Evolutionary conservation across 2,329 filamentous ascomycete genomes (phyloP), one percentile per base, ranked within the genome.

Genomic region (Paecilomyces dactylethromorphus): DNA sequence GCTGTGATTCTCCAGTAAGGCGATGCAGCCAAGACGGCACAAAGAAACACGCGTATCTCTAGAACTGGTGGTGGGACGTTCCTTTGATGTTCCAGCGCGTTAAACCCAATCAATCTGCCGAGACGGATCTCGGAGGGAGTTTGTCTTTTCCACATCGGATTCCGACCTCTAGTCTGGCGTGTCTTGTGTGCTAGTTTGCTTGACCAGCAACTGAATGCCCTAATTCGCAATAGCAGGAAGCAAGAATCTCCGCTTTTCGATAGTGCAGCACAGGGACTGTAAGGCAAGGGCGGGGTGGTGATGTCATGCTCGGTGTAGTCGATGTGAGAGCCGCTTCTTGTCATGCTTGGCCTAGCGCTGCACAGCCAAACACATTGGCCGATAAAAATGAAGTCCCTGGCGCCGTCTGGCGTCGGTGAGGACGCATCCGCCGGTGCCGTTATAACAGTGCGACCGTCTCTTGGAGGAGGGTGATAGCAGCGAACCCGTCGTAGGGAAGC

Each of bases 201-300:
- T 13, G 15, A 18, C 18, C 39, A n/a, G 1, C 39, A 45, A 45
- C 18, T 45, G 39, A 45, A 45, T 45, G 35, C 15, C n/a, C 10
- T 8, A n/a, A 45, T 21, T n/a, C 39, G 18, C 39, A n/a, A 45
- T n/a, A 45, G 4, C 5, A 45, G 39, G n/a, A 45, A 10, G 39
- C 18, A 10, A 45, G n/a, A 45, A 18, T 45, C 39, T 45, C 39
- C 39, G 39, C 39, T 45, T 45, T n/a, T 45, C 39, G 15, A 45
- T 45, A 21, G 39, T n/a, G 39, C 15, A 6, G n/a, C 39, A 10
- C 21, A 45, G 39, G 39, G 39, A n/a, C 21, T 7, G 4, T 8
- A 45, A 45, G 2, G 39, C 39, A 45, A 45, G 39, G n/a, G 39
- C 39, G 39, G 39, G 39, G 53, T 53, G 51, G 57, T 62, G 60